Percentiles rank a stretch among this genome's conserved stretches.
phyloP scores from a whole-genome alignment of 2,329 filamentous ascomycete species.

The Hymenoscyphus occultus region DNA sequence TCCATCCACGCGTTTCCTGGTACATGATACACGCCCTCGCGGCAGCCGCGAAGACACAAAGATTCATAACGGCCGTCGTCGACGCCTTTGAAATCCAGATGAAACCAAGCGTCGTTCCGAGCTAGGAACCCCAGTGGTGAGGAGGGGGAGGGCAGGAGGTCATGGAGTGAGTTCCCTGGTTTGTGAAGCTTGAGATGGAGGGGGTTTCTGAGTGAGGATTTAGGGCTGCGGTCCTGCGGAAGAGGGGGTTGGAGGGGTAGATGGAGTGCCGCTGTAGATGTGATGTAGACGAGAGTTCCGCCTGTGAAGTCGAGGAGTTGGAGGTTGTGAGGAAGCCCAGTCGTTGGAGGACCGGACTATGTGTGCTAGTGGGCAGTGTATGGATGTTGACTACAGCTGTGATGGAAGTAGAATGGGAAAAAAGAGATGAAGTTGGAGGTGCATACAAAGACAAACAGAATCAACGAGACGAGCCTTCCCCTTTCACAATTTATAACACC shows the following conservation, averaged over 20 bases:
- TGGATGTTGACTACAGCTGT: constrained; percentile 61
- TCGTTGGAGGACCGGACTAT: constrained; percentile 76
- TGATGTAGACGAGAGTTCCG: constrained; percentile 73
- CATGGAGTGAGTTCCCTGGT: constrained; percentile 71
- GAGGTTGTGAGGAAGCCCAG: constrained; percentile 61
- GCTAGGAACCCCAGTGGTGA: constrained; percentile 85
- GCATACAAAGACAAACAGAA: constrained; percentile 64
- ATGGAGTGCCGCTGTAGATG: constrained; percentile 64
- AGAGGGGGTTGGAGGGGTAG: constrained; percentile 67
- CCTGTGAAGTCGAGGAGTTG: constrained; percentile 73
- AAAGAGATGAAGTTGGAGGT: background rate
- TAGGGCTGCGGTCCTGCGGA: constrained; percentile 49
- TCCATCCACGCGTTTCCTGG: constrained; percentile 68
- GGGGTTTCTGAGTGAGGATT: constrained; percentile 42
- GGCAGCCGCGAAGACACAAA: constrained; percentile 61
- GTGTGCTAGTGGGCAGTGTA: constrained; percentile 72
- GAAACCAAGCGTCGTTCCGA: constrained; percentile 37
- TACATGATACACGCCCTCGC: constrained; percentile 47
- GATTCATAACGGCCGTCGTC: constrained; percentile 84
- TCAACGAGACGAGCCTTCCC: constrained; percentile 58
- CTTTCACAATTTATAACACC: constrained; percentile 26
- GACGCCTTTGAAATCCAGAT: constrained; percentile 77
- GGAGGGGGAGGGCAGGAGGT: constrained; percentile 71
- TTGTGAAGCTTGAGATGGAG: constrained; percentile 57
- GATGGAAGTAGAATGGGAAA: too few species aligned